Conservation (phyloP, 371 early-diverging fungal genomes). For the Apophysomyces sp. region DNA sequence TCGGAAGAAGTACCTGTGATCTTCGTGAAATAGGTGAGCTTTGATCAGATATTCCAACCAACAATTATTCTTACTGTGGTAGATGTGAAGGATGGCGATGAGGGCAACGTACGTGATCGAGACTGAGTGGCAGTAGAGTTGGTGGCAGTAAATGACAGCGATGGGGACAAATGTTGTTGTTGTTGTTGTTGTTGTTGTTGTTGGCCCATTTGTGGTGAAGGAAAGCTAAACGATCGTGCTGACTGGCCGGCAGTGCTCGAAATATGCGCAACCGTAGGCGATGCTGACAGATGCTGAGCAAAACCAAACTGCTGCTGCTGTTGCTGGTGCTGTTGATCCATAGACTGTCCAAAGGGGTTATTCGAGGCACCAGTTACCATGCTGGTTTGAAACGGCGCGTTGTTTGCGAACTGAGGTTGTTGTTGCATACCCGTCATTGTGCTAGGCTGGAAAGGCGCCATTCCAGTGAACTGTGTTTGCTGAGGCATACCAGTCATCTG, state of each 20-base stretch:
- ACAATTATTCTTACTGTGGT: conserved; percentile 5
- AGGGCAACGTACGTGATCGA: conserved; percentile 15
- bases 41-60: neutral
- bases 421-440: conserved; percentile 5
- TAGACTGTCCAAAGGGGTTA: conserved; percentile 24
- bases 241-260: neutral
- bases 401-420: conserved; percentile 10
- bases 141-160: conserved; percentile 4
- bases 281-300: conserved; percentile 14
- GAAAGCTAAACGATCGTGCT: neutral
- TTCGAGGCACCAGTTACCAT: conserved; percentile 14
- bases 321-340: neutral
- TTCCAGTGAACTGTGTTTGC: conserved; percentile 39
- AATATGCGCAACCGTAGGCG: conserved; percentile 7
- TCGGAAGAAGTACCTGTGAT: neutral
- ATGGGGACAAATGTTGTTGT: conserved; percentile 9
- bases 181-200: conserved; percentile 14
- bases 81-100: conserved; percentile 14
- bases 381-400: conserved; percentile 11
- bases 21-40: neutral
- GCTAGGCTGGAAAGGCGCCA: conserved; percentile 29
- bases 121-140: conserved; percentile 9
- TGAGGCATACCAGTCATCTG: conserved; percentile 45
- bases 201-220: neutral
- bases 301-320: conserved; percentile 24